Evolutionary conservation across 2,329 filamentous ascomycete species (phyloP), one percentile per base, ranked within the genome.

Genomic region (Bimuria novae-zelandiae): DNA sequence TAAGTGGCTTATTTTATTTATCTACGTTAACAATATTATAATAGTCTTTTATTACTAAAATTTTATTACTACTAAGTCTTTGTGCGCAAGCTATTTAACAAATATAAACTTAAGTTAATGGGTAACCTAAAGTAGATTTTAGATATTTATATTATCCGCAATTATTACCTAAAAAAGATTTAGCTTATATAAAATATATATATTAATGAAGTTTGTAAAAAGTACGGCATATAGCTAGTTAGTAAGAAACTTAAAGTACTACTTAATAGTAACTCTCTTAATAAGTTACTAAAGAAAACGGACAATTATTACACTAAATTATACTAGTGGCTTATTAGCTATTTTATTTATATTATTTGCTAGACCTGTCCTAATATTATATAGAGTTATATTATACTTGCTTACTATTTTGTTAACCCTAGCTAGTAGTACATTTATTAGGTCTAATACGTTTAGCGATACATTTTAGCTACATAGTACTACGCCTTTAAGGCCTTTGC

Each of bases 261-360:
- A 17, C 36, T 33, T 14, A 21, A 29, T 3, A 27, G 47, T 33
- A 32, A 42, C 29, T 11, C 52, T 5, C 32, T 35, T 5, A 14
- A 35, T 1, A 8, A 35, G 12, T 35, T 5, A 5, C 12, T 35
- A 1, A 4, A 35, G 12, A 16, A 35, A 14, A 35, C 12, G 22
- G 40, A 35, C 29, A 19, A 25, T 44, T 16, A 19, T 7, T 42
- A 56, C 10, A 60, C 55, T n/a, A 47, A 55, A 41, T 11, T 40
- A 10, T 65, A 61, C 41, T 37, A 65, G 29, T 23, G 59, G 42
- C 43, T 54, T n/a, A 49, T 67, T 36, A 55, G 61, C 12, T 59
- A 37, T 4, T 41, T 65, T 12, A 54, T 51, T 11, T 67, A 56
- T 37, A 49, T 55, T 4, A 46, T 51, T 22, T 36, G 42, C 2